These are phyloP conservation scores for Tetradesmus lagerheimii DNA, from an alignment of 139 green algal genomes.

Conservation along the genomic window DNA sequence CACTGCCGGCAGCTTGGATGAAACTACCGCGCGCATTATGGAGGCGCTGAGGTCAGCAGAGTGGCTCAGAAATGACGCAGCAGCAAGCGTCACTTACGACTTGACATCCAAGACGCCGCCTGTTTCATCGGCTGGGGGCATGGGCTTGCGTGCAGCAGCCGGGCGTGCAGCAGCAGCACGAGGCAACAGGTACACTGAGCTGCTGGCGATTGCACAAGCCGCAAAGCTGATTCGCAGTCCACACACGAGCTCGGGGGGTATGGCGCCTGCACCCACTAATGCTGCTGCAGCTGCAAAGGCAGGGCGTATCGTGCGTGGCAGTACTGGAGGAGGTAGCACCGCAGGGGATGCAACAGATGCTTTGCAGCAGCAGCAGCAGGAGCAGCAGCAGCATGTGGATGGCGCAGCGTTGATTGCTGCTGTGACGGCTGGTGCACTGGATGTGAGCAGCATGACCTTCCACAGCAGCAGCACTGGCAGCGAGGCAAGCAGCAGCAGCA, in stretches of 20 bases:
- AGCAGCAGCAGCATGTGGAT: neutral
- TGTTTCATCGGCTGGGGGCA: neutral
- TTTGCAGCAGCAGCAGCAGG: neutral
- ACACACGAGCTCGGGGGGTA: neutral
- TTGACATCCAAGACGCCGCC: neutral
- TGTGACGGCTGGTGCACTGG: neutral
- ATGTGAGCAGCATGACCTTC: neutral
- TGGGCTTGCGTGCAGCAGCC: neutral
- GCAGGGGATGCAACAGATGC: neutral
- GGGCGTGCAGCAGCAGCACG: neutral
- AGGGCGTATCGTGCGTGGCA: neutral
- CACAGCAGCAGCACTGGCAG: slow-evolving; percentile 6
- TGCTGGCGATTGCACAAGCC: slow-evolving; percentile 10
- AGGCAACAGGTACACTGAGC: slow-evolving; percentile 16
- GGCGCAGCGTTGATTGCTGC: neutral
- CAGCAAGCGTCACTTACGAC: neutral
- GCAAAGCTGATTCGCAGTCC: neutral
- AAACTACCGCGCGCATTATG: neutral
- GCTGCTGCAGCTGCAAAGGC: slow-evolving; percentile 6
- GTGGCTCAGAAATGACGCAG: neutral
- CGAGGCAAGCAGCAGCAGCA: slow-evolving; percentile 1
- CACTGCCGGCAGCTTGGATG: neutral
- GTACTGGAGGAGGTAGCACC: too few relatives aligned
- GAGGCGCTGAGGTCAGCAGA: neutral
- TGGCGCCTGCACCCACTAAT: neutral